Percentiles rank a stretch among this genome's conserved stretches.
Conservation (phyloP, 345 rosid genomes). For the Eucalyptus lansdowneana region DNA sequence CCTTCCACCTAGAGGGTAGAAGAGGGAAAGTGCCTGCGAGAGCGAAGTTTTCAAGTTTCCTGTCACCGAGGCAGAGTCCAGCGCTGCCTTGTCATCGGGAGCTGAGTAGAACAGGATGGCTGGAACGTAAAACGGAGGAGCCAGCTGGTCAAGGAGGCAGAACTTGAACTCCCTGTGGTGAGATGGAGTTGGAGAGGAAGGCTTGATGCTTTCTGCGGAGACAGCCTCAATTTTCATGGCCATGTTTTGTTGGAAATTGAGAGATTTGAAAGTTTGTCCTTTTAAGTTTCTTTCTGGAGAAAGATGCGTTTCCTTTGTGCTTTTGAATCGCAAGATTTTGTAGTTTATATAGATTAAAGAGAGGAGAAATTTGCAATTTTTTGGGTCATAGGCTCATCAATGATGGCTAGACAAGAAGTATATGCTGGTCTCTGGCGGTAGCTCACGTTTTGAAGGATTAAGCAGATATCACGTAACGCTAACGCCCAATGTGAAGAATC, state of each 20-base stretch:
- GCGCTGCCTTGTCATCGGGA: neutral
- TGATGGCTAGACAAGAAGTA: neutral
- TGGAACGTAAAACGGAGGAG: neutral
- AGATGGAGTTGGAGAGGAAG: neutral
- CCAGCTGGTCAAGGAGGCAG: neutral
- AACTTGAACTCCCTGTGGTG: neutral
- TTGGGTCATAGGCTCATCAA: neutral
- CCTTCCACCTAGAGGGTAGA: slow-evolving; percentile 1
- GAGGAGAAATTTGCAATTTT: neutral
- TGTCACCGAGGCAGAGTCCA: neutral
- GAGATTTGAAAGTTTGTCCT: neutral
- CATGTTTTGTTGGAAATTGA: neutral
- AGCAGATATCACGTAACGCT: neutral
- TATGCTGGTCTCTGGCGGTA: neutral
- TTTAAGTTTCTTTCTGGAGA: neutral
- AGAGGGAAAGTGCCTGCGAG: neutral
- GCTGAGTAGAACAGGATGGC: neutral
- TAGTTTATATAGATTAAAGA: neutral
- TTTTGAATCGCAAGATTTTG: neutral
- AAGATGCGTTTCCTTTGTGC: neutral
- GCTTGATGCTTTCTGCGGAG: neutral
- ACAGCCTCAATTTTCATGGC: neutral
- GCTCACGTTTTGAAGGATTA: neutral
- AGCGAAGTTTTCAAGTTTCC: neutral
- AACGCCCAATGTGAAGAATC: neutral